phyloP scores from a whole-genome alignment of 768 basidiomycete genomes.

The Mrakia gelida region DNA sequence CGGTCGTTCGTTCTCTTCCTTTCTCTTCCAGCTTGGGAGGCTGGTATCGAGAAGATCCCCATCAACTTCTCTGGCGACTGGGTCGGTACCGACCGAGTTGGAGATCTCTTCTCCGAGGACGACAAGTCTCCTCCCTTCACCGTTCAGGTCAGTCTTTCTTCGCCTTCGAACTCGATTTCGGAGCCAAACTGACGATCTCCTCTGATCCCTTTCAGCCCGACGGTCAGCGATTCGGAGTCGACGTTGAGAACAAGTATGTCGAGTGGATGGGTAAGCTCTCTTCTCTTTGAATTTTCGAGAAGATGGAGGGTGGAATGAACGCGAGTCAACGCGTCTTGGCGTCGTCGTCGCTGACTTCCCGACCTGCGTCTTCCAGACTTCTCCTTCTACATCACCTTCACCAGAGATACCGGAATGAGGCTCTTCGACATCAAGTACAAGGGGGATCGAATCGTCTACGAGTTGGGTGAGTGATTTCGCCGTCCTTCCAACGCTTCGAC shows the following conservation, averaged over 20 bases:
- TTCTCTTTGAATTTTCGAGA: no score
- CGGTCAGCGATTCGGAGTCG: slow-evolving; percentile 38
- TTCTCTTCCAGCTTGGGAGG: slow-evolving; percentile 41
- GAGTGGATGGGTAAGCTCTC: slow-evolving; percentile 34
- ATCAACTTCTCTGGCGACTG: slow-evolving; percentile 36
- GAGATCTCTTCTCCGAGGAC: slow-evolving; percentile 35
- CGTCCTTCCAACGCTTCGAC: neutral
- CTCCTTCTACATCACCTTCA: slow-evolving; percentile 38
- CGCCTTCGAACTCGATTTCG: no score
- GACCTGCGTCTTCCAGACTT: slow-evolving; percentile 24
- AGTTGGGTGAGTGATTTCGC: slow-evolving; percentile 25
- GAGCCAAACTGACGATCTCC: no score
- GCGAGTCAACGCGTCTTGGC: neutral
- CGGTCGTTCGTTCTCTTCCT: no score
- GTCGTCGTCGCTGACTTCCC: neutral
- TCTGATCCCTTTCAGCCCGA: slow-evolving; percentile 29
- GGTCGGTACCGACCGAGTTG: slow-evolving; percentile 37
- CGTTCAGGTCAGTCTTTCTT: slow-evolving; percentile 19
- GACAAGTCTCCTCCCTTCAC: slow-evolving; percentile 34
- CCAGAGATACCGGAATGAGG: slow-evolving; percentile 36
- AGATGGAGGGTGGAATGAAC: no score
- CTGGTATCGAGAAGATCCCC: slow-evolving; percentile 52
- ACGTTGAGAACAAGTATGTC: slow-evolving; percentile 36
- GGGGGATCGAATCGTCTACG: slow-evolving; percentile 37
- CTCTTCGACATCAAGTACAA: slow-evolving; percentile 40